phyloP scores from a whole-genome alignment of 306 rosid species.

The Quercus gilva region DNA sequence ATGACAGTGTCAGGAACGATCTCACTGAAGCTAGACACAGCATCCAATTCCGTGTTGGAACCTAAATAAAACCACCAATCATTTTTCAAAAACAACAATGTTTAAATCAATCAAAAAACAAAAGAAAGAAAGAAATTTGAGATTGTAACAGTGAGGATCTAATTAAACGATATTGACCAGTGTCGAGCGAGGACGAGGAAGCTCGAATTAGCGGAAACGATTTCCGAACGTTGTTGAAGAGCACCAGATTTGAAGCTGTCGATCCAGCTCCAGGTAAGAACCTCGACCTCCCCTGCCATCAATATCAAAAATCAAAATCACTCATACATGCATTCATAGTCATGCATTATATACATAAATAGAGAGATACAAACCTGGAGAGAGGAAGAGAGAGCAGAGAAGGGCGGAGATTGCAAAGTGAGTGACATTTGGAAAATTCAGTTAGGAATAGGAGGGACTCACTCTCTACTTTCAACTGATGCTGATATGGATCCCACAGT shows the following conservation, averaged over 20 bases:
- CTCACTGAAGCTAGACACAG: slow-evolving; percentile 84
- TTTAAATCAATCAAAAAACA: background rate
- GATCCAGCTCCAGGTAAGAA: slow-evolving; percentile 40
- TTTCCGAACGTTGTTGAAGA: slow-evolving; percentile 22
- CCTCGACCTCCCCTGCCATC: slow-evolving; percentile 36
- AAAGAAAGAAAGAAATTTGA: too few relatives aligned
- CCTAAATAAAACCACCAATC: slow-evolving; percentile 34
- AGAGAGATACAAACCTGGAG: slow-evolving; percentile 33
- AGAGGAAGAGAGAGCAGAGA: slow-evolving; percentile 42
- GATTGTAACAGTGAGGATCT: background rate
- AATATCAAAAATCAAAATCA: background rate
- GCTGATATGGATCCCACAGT: too few relatives aligned
- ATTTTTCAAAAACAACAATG: background rate
- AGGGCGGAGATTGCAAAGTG: slow-evolving; percentile 72
- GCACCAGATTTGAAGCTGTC: slow-evolving; percentile 20
- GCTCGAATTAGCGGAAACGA: slow-evolving; percentile 50
- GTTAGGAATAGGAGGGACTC: background rate
- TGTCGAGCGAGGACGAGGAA: slow-evolving; percentile 55
- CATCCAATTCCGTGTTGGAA: slow-evolving; percentile 66
- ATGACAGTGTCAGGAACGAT: slow-evolving; percentile 97
- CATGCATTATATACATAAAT: background rate
- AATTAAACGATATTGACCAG: slow-evolving; percentile 34
- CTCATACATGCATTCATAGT: background rate
- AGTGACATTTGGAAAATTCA: slow-evolving; percentile 38
- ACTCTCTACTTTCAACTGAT: too few relatives aligned